Evolutionary conservation across 2,329 filamentous ascomycete species (phyloP), one percentile per base, ranked within the genome.

Genomic region (Sporothrix sp.): DNA sequence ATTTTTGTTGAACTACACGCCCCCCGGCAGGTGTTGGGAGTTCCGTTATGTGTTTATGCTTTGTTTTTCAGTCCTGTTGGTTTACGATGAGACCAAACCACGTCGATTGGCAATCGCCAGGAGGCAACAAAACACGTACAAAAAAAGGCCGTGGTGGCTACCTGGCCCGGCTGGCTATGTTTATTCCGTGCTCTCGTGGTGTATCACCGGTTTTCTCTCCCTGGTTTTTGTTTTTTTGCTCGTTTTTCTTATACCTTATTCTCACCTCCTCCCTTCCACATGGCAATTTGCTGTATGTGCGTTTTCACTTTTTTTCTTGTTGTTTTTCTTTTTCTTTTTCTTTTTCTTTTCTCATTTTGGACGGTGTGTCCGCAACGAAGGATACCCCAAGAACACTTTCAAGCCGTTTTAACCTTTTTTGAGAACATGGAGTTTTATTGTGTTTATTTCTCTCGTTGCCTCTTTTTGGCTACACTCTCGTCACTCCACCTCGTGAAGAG

Each of bases 331-430:
- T 37, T 21, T 35, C 42, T 16, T 11, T n/a, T 4, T 38, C n/a
- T n/a, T 32, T 11, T 28, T 46, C 20, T 40, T 16, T 43, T 48
- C 21, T 27, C 21, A 36, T 45, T 50, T 38, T 52, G 42, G 38
- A 44, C 45, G 25, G 44, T 48, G 51, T 51, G 32, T 55, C 53
- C 51, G 53, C 53, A 42, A 53, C 25, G 49, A 53, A 44, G 54
- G 49, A 55, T 55, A 55, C 54, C 54, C 54, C 46, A 36, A 44
- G 32, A 28, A 10, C 2, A 37, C 39, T 39, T 44, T 14, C 32
- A 30, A 52, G 18, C 35, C 21, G 37, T 37, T n/a, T n/a, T n/a
- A n/a, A n/a, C 27, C 16, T 48, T 52, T 48, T 44, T 13, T 39
- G 21, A 38, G 28, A 42, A 25, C 36, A 42, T 21, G 40, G 48